These are phyloP conservation scores for Spathaspora girioi DNA, from an alignment of 805 yeast species.

Conservation along the genomic window DNA sequence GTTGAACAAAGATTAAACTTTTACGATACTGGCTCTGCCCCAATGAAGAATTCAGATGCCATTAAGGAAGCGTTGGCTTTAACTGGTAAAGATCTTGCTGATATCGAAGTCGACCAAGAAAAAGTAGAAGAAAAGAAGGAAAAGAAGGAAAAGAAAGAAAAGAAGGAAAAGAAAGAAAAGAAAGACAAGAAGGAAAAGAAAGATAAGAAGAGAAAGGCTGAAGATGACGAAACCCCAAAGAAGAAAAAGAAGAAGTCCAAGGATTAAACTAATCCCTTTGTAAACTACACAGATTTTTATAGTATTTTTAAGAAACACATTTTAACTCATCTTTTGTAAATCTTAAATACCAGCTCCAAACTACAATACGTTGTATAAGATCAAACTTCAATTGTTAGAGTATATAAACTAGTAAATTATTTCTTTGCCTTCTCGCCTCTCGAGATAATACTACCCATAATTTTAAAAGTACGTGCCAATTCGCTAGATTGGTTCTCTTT, in stretches of 20 bases:
- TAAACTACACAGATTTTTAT: background rate
- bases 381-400: background rate
- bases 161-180: conserved; percentile 23
- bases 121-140: conserved; percentile 24
- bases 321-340: background rate
- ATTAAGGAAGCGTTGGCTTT: conserved; percentile 85
- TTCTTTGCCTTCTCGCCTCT: conserved; percentile 14
- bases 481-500: conserved; percentile 52
- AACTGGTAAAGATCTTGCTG: conserved; percentile 48
- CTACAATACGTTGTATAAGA: background rate
- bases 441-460: conserved; percentile 35
- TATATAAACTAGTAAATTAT: too few species aligned
- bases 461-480: conserved; percentile 46
- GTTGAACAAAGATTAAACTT: conserved; percentile 96
- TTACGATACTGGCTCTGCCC: conserved; percentile 94
- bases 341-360: too few species aligned
- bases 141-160: conserved; percentile 21
- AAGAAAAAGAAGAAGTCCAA: conserved; percentile 46
- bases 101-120: conserved; percentile 18
- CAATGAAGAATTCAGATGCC: conserved; percentile 94
- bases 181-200: conserved; percentile 28
- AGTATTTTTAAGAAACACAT: background rate
- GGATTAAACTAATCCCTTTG: conserved; percentile 23
- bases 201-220: conserved; percentile 28
- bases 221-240: conserved; percentile 35